Evolutionary conservation across 1,284 basidiomycete genomes (phyloP).

Genomic region (Rhodotorula mucilaginosa): DNA sequence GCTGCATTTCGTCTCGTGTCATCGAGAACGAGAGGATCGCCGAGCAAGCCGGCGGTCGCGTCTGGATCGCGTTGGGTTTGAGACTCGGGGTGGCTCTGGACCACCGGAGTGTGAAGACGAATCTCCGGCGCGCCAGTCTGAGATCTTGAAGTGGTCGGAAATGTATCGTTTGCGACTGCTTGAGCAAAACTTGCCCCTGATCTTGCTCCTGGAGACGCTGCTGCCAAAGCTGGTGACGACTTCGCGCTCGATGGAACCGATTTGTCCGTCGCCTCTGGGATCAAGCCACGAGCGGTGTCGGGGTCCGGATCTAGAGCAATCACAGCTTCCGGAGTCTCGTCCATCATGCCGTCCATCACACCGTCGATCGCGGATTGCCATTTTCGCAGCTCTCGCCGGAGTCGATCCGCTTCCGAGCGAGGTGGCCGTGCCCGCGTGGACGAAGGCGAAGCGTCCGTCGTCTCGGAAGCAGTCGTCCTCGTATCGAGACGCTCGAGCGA

Average conservation of each 20-base stretch:
- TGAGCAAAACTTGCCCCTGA: too few species aligned
- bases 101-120: too few species aligned
- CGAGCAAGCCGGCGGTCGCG: not conserved
- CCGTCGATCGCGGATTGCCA: conserved; percentile 40
- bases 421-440: not conserved
- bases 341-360: conserved; percentile 13
- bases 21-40: not conserved
- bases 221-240: too few species aligned
- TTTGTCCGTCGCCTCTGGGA: too few species aligned
- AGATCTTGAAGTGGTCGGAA: too few species aligned
- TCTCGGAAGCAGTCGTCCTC: not conserved
- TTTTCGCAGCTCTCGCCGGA: conserved; percentile 25
- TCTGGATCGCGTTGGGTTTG: too few species aligned
- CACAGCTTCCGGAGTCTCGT: not conserved
- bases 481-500: not conserved
- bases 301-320: not conserved
- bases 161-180: too few species aligned
- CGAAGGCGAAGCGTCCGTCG: not conserved
- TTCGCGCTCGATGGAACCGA: too few species aligned
- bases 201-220: too few species aligned
- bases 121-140: too few species aligned
- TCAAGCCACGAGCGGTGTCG: not conserved
- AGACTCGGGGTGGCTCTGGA: too few species aligned
- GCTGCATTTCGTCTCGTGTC: not conserved
- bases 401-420: conserved; percentile 29